Conservation (phyloP, 176 grass and related monocot genomes). For the Echinochloa phyllopogon region DNA sequence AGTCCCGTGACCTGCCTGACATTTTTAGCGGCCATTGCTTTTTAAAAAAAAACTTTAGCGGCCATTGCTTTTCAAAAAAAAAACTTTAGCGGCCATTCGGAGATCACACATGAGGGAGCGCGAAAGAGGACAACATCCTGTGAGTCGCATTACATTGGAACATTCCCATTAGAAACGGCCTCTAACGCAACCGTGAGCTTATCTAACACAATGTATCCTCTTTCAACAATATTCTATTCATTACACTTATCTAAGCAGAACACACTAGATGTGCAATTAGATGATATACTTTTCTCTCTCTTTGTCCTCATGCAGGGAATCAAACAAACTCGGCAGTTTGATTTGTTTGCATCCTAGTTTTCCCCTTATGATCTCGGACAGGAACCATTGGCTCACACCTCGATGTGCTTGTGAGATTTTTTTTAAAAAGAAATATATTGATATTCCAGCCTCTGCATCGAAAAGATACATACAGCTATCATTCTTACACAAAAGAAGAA, state of each 20-base stretch:
- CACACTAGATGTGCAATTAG: neutral
- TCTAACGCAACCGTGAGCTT: neutral
- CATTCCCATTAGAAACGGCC: constrained; percentile 26
- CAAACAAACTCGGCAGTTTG: neutral
- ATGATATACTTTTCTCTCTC: neutral
- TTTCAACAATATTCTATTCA: neutral
- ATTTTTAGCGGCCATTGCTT: neutral
- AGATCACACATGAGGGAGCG: neutral
- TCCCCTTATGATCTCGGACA: neutral
- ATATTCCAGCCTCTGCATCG: no score
- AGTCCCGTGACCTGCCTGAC: constrained; percentile 2
- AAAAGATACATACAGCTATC: no score
- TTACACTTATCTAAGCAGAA: neutral
- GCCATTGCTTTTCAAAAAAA: neutral
- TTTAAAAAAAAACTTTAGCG: no score
- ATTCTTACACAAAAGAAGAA: no score
- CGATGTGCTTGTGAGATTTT: neutral
- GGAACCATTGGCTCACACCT: neutral
- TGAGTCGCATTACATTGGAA: constrained; percentile 19
- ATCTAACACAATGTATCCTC: neutral
- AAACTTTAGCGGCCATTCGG: neutral
- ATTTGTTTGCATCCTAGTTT: neutral
- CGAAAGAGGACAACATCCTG: constrained; percentile 25
- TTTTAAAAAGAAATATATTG: no score
- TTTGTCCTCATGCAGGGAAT: neutral